Evolutionary conservation across 1,284 basidiomycete species (phyloP).

Genomic region (Sanghuangporus sanghuang): DNA sequence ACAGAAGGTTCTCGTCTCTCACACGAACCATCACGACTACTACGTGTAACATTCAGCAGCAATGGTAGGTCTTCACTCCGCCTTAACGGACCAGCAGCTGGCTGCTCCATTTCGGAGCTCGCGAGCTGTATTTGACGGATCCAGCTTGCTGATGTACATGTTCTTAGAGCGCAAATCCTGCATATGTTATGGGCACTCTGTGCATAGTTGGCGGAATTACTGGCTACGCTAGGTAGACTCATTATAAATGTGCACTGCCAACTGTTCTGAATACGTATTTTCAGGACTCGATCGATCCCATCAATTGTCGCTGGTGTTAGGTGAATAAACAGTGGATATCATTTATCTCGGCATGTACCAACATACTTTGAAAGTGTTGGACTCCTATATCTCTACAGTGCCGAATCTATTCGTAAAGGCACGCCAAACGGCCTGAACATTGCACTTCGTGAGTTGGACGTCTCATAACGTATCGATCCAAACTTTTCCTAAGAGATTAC

Average conservation of each 20-base stretch:
- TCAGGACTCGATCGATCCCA: slow-evolving; percentile 62
- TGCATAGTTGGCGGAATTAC: slow-evolving; percentile 75
- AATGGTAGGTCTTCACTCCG: neutral
- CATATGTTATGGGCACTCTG: slow-evolving; percentile 72
- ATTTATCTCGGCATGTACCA: neutral
- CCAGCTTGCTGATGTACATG: neutral
- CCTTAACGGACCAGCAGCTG: neutral
- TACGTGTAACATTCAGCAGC: neutral
- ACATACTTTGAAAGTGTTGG: slow-evolving; percentile 51
- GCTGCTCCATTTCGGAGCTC: neutral
- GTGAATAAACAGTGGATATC: slow-evolving; percentile 32
- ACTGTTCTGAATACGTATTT: neutral
- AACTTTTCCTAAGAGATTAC: neutral
- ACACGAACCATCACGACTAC: neutral
- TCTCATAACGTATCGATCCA: neutral
- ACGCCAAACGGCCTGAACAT: slow-evolving; percentile 68
- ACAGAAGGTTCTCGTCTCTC: neutral
- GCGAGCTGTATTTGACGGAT: neutral
- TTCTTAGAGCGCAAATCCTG: slow-evolving; percentile 72
- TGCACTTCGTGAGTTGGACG: slow-evolving; percentile 56
- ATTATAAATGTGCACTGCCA: neutral
- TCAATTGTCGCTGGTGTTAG: slow-evolving; percentile 78
- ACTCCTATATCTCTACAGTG: slow-evolving; percentile 70
- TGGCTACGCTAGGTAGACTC: slow-evolving; percentile 58
- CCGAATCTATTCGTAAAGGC: slow-evolving; percentile 67